Percentiles rank a stretch among this genome's conserved stretches.
These are phyloP conservation scores for Pyrenochaeta sp. DNA, from an alignment of 2,329 filamentous ascomycete genomes.

Conservation along the genomic window DNA sequence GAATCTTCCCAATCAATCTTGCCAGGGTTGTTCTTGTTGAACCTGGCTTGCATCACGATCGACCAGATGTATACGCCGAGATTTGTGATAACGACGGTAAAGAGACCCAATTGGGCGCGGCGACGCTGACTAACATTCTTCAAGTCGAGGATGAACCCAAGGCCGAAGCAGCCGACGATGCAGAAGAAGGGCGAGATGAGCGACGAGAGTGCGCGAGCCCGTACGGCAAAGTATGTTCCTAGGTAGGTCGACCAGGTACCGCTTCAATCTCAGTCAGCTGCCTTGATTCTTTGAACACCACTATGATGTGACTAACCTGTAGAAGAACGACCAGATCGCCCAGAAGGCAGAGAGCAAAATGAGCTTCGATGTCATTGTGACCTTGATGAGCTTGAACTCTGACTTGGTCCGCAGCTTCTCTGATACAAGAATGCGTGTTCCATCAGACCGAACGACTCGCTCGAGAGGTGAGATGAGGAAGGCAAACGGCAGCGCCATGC, in stretches of 20 bases:
- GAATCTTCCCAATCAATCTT: conserved; percentile 58
- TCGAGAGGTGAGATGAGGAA: conserved; percentile 58
- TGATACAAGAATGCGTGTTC: conserved; percentile 54
- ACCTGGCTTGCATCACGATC: conserved; percentile 57
- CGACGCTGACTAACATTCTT: conserved; percentile 67
- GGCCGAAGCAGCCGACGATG: conserved; percentile 60
- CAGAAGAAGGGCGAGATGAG: conserved; percentile 60
- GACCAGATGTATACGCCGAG: conserved; percentile 61
- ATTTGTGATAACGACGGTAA: conserved; percentile 57
- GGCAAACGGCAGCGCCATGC: conserved; percentile 57
- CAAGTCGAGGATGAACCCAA: conserved; percentile 68
- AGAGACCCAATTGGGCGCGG: conserved; percentile 57
- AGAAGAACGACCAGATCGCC: conserved; percentile 60
- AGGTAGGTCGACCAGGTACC: conserved; percentile 59
- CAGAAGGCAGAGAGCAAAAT: conserved; percentile 53
- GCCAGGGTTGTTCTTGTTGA: conserved; percentile 51
- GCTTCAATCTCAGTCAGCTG: conserved; percentile 28
- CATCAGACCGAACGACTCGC: conserved; percentile 56
- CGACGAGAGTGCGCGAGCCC: conserved; percentile 56
- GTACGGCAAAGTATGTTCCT: conserved; percentile 56
- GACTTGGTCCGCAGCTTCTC: conserved; percentile 52
- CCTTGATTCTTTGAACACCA: not conserved
- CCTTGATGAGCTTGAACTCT: conserved; percentile 52
- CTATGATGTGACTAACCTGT: conserved; percentile 28
- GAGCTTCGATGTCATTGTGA: conserved; percentile 49